phyloP scores from a whole-genome alignment of 2,329 filamentous ascomycete species.

The Claviceps cyperi region DNA sequence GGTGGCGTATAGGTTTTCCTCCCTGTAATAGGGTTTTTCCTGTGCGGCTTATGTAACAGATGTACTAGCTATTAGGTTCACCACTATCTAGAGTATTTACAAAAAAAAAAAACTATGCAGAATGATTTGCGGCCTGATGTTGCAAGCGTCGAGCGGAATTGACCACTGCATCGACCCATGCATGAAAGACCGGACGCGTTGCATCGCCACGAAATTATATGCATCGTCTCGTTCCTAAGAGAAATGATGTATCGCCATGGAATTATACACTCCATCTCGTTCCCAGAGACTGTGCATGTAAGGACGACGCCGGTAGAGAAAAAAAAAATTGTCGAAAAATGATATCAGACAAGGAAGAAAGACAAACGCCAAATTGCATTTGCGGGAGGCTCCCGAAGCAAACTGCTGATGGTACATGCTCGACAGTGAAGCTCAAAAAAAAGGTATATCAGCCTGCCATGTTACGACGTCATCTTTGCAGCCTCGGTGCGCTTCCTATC shows the following conservation, averaged over 20 bases:
- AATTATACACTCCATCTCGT: not conserved
- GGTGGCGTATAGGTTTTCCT: too few species aligned
- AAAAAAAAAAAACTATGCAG: too few species aligned
- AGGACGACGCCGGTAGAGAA: not conserved
- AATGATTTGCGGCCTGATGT: not conserved
- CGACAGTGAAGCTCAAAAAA: not conserved
- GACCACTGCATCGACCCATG: too few species aligned
- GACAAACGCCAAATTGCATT: not conserved
- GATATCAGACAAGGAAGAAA: not conserved
- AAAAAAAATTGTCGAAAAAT: not conserved
- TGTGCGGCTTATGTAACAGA: too few species aligned
- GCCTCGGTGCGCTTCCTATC: conserved; percentile 20
- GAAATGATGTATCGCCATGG: not conserved
- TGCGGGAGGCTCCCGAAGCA: not conserved
- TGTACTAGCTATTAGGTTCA: too few species aligned
- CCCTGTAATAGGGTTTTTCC: too few species aligned
- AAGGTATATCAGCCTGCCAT: not conserved
- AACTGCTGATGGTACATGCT: not conserved
- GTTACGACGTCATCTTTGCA: conserved; percentile 10
- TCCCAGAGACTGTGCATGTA: not conserved
- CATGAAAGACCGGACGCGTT: too few species aligned
- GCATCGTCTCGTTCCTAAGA: not conserved
- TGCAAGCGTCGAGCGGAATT: not conserved
- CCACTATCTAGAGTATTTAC: too few species aligned
- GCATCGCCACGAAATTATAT: too few species aligned